These are phyloP conservation scores for Astragalus membranaceus DNA, from an alignment of 306 rosid species.

Conservation along the genomic window DNA sequence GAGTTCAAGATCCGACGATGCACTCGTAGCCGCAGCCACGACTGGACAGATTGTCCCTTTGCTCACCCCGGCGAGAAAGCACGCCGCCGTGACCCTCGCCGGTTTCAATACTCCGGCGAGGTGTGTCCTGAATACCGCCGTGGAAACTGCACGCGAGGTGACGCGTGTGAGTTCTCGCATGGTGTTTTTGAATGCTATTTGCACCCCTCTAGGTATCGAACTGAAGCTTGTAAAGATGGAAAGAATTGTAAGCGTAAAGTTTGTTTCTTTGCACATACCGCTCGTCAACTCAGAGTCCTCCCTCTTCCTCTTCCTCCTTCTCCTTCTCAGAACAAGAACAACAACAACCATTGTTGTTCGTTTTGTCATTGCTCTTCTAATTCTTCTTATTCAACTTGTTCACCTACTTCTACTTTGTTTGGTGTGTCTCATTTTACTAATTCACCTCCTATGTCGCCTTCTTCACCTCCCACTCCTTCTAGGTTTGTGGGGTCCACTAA, in stretches of 20 bases:
- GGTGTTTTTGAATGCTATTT: constrained; percentile 94
- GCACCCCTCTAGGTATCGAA: constrained; percentile 85
- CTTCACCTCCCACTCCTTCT: constrained; percentile 31
- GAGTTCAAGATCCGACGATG: constrained; percentile 90
- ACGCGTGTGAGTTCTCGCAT: constrained; percentile 72
- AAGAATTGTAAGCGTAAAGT: constrained; percentile 74
- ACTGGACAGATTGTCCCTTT: constrained; percentile 96
- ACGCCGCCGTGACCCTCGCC: constrained; percentile 71
- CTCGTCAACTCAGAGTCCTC: constrained; percentile 61
- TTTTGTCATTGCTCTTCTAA: constrained; percentile 28
- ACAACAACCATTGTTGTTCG: constrained; percentile 32
- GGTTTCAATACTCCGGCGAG: constrained; percentile 60
- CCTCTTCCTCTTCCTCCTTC: constrained; percentile 28
- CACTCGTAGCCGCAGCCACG: constrained; percentile 88
- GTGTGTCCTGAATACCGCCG: constrained; percentile 77
- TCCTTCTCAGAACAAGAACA: not conserved
- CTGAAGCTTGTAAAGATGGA: constrained; percentile 95
- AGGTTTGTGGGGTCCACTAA: no score
- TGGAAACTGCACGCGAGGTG: constrained; percentile 67
- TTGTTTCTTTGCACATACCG: constrained; percentile 86
- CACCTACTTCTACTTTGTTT: constrained; percentile 76
- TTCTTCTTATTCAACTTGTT: constrained; percentile 17
- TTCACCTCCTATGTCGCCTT: constrained; percentile 61
- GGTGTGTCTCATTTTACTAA: constrained; percentile 61
- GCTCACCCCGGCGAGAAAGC: constrained; percentile 91